These are phyloP conservation scores for Triangularia verruculosa DNA, from an alignment of 2,329 filamentous ascomycete species.

Conservation along the genomic window DNA sequence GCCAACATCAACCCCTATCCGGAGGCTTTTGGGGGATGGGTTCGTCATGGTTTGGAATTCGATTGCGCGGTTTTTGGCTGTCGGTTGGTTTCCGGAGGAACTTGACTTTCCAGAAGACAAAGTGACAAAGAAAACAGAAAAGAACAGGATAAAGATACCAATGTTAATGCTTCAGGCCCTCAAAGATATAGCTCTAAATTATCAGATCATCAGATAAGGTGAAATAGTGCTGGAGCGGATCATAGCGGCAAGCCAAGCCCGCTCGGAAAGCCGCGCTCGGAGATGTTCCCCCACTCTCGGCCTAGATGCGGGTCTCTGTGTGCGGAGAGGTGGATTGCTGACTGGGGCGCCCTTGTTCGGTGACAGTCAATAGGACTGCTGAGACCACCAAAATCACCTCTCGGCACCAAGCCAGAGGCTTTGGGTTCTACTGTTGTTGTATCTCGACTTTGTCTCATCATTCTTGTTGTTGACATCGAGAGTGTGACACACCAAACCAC, in stretches of 20 bases:
- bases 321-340: conserved; percentile 6
- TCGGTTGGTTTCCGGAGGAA: background rate
- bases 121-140: background rate
- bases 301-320: background rate
- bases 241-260: conserved; percentile 1
- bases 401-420: background rate
- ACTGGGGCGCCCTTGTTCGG: background rate
- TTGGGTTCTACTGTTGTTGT: background rate
- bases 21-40: conserved; percentile 26
- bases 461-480: background rate
- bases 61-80: background rate
- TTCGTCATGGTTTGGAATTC: background rate
- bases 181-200: background rate
- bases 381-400: background rate
- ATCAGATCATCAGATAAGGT: background rate
- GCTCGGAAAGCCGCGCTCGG: conserved; percentile 3
- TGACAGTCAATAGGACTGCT: background rate
- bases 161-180: background rate
- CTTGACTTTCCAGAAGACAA: background rate
- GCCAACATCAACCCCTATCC: conserved; percentile 47
- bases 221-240: background rate
- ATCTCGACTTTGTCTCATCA: background rate
- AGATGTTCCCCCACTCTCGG: background rate
- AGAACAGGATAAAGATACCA: background rate
- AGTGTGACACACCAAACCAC: background rate